Percentiles rank a stretch among this genome's conserved stretches.
These are phyloP conservation scores for Plasmodium inui DNA, from an alignment of 169 alveolate species.

Conservation along the genomic window DNA sequence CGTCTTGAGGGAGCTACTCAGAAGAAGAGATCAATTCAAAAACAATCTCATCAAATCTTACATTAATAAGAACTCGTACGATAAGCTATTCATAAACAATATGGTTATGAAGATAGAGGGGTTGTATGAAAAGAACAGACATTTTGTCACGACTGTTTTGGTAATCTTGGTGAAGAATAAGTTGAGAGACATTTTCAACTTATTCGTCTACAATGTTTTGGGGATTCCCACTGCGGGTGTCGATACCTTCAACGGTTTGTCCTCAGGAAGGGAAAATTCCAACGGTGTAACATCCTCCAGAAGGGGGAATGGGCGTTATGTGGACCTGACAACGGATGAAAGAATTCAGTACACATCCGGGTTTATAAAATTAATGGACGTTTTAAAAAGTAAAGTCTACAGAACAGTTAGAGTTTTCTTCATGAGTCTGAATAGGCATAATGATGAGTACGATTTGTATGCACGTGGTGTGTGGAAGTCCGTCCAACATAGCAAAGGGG, in stretches of 20 bases:
- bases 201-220: slow-evolving; percentile 18
- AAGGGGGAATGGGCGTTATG: not conserved
- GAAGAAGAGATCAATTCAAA: slow-evolving; percentile 33
- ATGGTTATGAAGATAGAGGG: slow-evolving; percentile 11
- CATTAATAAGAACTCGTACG: not conserved
- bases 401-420: not conserved
- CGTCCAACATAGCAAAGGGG: not conserved
- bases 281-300: not conserved
- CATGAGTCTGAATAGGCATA: not conserved
- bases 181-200: not conserved
- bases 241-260: not conserved
- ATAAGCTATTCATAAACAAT: slow-evolving; percentile 33
- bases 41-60: slow-evolving; percentile 25
- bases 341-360: not conserved
- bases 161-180: slow-evolving; percentile 47
- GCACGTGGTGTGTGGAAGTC: not conserved
- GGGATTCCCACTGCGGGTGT: not conserved
- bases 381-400: not conserved
- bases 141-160: slow-evolving; percentile 7
- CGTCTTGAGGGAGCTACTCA: slow-evolving; percentile 30
- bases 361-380: slow-evolving; percentile 9
- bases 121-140: slow-evolving; percentile 22
- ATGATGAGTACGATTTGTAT: not conserved
- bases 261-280: not conserved
- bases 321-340: not conserved